Evolutionary conservation across 345 rosid genomes (phyloP), one percentile per base, ranked within the genome.

Genomic region (Dipteronia dyeriana): DNA sequence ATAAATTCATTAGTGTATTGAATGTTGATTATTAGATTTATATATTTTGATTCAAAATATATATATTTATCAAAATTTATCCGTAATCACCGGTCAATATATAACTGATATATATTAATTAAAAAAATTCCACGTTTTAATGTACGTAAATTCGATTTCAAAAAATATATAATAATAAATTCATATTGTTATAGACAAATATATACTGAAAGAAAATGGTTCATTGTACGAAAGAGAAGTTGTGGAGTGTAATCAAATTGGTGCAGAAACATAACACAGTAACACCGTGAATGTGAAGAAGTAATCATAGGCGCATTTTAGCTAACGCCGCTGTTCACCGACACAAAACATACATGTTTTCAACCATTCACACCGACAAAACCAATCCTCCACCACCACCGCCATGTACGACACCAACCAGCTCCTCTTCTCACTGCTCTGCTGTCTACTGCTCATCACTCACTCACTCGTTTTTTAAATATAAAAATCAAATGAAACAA

Each of bases 301-400:
- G 10, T 19, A 25, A 19, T 3, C 57, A n/a, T 22, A 54, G 3
- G 78, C 78, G 76, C 81, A 65, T 14, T 54, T 14, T 56, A 20
- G 65, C 16, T 23, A 7, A 12, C 5, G 13, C 31, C 1, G 2
- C 9, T 19, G n/a, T 14, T 14, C 16, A 34, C 38, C 38, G 38
- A 6, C 38, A 4, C 38, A 34, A 4, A 34, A 34, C 38, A 34
- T 34, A 34, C 38, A 34, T 3, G 38, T 34, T 4, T 4, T 34
- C 38, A 34, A 34, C 38, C 4, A 34, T 34, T 34, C 4, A 45
- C 45, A 26, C 74, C 63, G 62, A 70, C 74, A 5, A 4, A 9
- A 0, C 54, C 29, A 45, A 43, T 3, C 56, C 1, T 2, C 4
- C 23, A 1, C 45, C 45, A 5, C 43, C 9, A 8, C 31, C 31